Base-by-base conservation (phyloP, 1,284 basidiomycete species). In the Filobasidium uniguttulatum region DNA sequence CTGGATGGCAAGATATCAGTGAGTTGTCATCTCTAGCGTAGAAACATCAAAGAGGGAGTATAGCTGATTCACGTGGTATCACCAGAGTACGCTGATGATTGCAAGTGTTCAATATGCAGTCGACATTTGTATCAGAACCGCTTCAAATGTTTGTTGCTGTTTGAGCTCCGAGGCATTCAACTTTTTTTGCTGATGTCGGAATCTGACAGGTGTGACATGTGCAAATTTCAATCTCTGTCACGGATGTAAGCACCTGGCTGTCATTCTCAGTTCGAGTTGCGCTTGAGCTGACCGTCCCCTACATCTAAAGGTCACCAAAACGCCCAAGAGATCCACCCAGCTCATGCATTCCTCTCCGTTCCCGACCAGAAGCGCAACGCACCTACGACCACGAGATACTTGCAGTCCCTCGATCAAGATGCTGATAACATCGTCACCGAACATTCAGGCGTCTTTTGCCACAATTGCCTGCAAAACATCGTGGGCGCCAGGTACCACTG, bases 401-500 rank as follows among this genome's bases (percentile, higher is more conserved):
- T 10, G 30, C 17, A 36, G 26, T 20, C n/a, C n/a, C n/a, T n/a
- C n/a, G n/a, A n/a, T n/a, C n/a, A n/a, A n/a, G n/a, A n/a, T n/a
- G n/a, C n/a, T n/a, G n/a, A n/a, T n/a, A n/a, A n/a, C n/a, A n/a
- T n/a, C n/a, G n/a, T n/a, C 4, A 5, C 62, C 9, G 59, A 63
- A 15, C 69, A 71, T 52, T 65, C 66, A 0, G 68, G 67, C 15
- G 65, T 65, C 1, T 71, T 71, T 50, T 71, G 69, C 50, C 68
- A 70, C 59, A 71, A 91, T 62, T 93, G 88, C 63, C 71, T 85
- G 56, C 79, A 82, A 59, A 85, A 87, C 56, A 90, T 93, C 54
- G 77, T 90, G 22, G 87, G 88, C 15, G 85, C 86, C 15, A 77
- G 85, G 6, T 91, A 88, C 68, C 88, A 88, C 60, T 93, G 88